Conservation (phyloP, 1,284 basidiomycete genomes). For the Moniliophthora roreri region DNA sequence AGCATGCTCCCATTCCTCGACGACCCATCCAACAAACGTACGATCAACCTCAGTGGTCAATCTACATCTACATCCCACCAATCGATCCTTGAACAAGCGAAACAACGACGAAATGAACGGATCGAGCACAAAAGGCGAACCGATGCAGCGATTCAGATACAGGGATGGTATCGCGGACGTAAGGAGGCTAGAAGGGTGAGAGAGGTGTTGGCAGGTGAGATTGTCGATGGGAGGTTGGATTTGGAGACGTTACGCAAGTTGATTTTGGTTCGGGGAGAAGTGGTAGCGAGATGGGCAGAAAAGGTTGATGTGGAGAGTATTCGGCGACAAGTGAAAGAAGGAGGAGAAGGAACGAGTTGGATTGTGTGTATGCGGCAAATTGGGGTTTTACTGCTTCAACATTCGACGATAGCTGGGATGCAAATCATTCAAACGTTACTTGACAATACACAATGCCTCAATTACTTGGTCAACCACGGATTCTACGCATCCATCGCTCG, state of each 20-base stretch:
- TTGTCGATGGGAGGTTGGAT: conserved; percentile 44
- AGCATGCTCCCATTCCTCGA: conserved; percentile 35
- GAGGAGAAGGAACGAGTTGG: no score
- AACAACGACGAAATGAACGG: conserved; percentile 56
- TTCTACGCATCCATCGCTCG: no score
- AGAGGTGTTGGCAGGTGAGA: conserved; percentile 39
- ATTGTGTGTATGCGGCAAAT: not conserved
- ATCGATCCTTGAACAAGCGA: conserved; percentile 62
- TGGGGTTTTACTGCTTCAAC: conserved; percentile 6
- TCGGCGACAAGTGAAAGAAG: no score
- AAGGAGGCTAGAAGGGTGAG: conserved; percentile 39
- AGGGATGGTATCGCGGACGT: conserved; percentile 67
- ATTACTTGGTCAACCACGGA: no score
- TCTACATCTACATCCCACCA: conserved; percentile 46
- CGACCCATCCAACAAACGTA: conserved; percentile 47
- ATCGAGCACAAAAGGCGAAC: conserved; percentile 51
- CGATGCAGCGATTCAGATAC: conserved; percentile 59
- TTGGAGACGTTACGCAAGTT: conserved; percentile 47
- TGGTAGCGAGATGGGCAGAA: conserved; percentile 53
- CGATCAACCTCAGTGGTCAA: conserved; percentile 78
- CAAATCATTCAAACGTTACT: no score
- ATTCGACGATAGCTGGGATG: not conserved
- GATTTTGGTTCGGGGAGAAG: conserved; percentile 55
- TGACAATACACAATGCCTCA: no score
- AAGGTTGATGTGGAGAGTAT: conserved; percentile 35